Evolutionary conservation across 805 yeast genomes (phyloP), one percentile per base, ranked within the genome.

Genomic region (Candida coquimbonensis): DNA sequence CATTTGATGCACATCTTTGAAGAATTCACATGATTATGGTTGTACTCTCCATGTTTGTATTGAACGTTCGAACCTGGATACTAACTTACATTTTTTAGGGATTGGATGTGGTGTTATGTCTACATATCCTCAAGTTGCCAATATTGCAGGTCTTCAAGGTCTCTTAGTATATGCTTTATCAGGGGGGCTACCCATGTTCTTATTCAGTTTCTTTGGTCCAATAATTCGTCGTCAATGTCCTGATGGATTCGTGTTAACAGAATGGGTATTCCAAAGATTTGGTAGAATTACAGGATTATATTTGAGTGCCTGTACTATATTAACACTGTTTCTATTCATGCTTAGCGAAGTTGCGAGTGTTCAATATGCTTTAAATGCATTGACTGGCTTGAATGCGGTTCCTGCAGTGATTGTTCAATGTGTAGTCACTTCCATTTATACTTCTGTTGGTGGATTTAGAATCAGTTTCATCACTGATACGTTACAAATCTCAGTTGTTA

Each of bases 381-480:
- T 90, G 57, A 87, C 96, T 0, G 88, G 88, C 0, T 63, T 87
- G 43, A 74, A 83, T 57, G 89, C 95, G 0, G 69, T 87, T 19
- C 89, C 93, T 1, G 87, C 83, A 1, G 78, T 88, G 48, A 82
- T 89, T 59, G 83, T 89, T 13, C 91, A 90, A 63, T 84, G 93
- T 67, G 83, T 77, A 17, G 91, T 90, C 27, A 88, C 96, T 1
- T 78, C 96, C 0, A 80, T 88, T 37, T 90, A 90, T 61, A 90
- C 96, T 0, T 74, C 86, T 4, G 71, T 83, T 52, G 97, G 97
- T 47, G 97, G 97, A 0, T 90, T 90, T 72, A 77, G 78, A 49
- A 88, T 89, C 35, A 85, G 96, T 45, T 89, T 90, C 62, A 67
- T 85, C 51, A 90, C 97, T 2, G 97, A 90, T 61, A 78, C 87